Base-by-base conservation (phyloP, 495 filamentous ascomycete genomes). In the Penicillium antarcticum region DNA sequence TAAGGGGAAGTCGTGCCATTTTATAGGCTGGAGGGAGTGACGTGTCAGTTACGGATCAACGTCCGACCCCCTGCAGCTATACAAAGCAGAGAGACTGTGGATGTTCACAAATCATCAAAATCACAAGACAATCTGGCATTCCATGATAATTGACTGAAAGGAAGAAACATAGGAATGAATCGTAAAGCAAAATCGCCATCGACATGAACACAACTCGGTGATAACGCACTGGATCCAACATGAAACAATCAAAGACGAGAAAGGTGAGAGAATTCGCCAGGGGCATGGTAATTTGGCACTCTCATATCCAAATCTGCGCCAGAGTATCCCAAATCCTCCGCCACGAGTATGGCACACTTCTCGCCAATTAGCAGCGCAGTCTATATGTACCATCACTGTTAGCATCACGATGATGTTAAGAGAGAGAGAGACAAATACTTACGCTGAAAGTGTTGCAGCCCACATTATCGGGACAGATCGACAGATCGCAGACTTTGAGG, bases 291-390 rank as follows among this genome's bases (percentile, higher is more conserved):
- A 8, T 68, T 65, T 16, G 81, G 80, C 6, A 92, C 85, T 61
- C 82, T 82, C 88, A 94, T 92, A 49, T 88, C 80, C 48, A 94
- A 73, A 36, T 80, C 87, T 37, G 76, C 73, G 14, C 88, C 87
- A 19, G 79, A 83, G 66, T 91, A 91, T 4, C 88, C 88, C 17
- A 91, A 72, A 55, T 91, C 85, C 65, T 89, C 87, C 3, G 82
- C 87, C n/a, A 81, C 72, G 1, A 91, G 74, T 51, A 86, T 69
- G 0, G 86, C 86, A 18, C 79, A 83, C 69, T 94, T 94, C 73
- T 94, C 88, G n/a, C 87, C 89, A 47, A 94, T 91, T 6, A 90
- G 72, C 10, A 92, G 78, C 19, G 88, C 87, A 12, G 86, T 91
- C 38, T 81, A 81, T 17, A 23, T 14, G 13, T 10, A 16, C n/a